Base-by-base conservation (phyloP, 2,329 filamentous ascomycete genomes). In the Pseudocercospora fijiensis region DNA sequence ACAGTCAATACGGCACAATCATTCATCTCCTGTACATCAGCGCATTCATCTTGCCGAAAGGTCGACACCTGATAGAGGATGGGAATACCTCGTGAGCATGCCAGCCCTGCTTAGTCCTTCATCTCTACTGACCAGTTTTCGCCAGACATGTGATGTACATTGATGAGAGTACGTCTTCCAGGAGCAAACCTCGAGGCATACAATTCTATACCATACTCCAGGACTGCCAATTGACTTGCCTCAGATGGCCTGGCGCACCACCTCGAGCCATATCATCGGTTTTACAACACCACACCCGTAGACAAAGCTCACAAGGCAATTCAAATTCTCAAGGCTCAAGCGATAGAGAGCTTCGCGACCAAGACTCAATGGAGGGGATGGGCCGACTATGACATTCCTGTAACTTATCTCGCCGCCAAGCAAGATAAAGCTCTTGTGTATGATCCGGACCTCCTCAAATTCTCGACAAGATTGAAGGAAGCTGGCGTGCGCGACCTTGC, bases 341-440 rank as follows among this genome's bases (percentile, higher is more conserved):
- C 37, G 2, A 13, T 45, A 4, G 27, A 53, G 30, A 28, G 45
- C 16, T 66, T 63, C 28, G n/a, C 53, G 43, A 55, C 57, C 10
- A 30, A 30, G 28, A 53, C 57, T n/a, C 57, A 61, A 28, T 53
- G 65, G 49, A 37, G 62, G 18, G 65, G 65, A 8, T 67, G 65
- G 60, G 60, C 57, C 7, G 62, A 65, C 55, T 58, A 67, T 37
- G 60, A 51, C 11, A 53, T 67, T n/a, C 60, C 63, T 7, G 57
- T 63, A 10, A 67, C 65, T n/a, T 67, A 65, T 49, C 27, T 67
- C 11, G 63, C 57, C 16, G 65, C 62, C 11, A 58, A 56, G 26
- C 52, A 53, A 24, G 65, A 67, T 28, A 41, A 57, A 18, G 65
- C 63, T 3, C 43, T 65, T 33, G 10, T 24, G n/a, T 45, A 53